These are phyloP conservation scores for Helminthosporium solani DNA, from an alignment of 2,329 filamentous ascomycete species.

Conservation along the genomic window DNA sequence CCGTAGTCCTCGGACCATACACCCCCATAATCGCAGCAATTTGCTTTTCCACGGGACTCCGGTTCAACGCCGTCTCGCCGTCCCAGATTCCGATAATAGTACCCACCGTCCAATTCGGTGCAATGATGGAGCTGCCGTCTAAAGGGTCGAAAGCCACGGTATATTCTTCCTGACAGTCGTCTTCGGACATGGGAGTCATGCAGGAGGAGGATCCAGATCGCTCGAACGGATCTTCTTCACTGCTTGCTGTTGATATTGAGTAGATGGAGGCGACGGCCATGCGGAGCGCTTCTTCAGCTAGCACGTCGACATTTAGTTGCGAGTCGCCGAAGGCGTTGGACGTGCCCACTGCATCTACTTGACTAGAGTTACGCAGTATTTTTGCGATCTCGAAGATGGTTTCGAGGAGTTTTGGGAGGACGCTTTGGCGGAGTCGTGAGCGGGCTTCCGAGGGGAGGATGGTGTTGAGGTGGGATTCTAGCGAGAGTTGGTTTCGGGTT, in stretches of 20 bases:
- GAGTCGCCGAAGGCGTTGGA: slow-evolving; percentile 58
- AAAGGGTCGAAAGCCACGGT: slow-evolving; percentile 64
- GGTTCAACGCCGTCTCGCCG: slow-evolving; percentile 25
- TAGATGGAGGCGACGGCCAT: slow-evolving; percentile 55
- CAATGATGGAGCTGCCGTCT: slow-evolving; percentile 61
- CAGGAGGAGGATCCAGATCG: slow-evolving; percentile 18
- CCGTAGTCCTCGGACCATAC: slow-evolving; percentile 41
- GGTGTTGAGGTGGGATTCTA: not conserved
- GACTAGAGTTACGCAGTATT: slow-evolving; percentile 3
- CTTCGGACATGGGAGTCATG: not conserved
- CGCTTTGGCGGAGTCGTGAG: slow-evolving; percentile 2
- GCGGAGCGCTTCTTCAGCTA: slow-evolving; percentile 58
- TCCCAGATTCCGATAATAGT: slow-evolving; percentile 62
- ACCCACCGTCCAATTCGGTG: slow-evolving; percentile 44
- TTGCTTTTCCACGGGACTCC: slow-evolving; percentile 21
- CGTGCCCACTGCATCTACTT: slow-evolving; percentile 26
- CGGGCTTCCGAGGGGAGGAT: not conserved
- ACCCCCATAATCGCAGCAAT: slow-evolving; percentile 38
- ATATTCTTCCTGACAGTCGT: slow-evolving; percentile 49
- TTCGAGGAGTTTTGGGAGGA: slow-evolving; percentile 7
- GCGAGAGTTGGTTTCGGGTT: not conserved
- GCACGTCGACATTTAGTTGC: slow-evolving; percentile 60
- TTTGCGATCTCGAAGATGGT: slow-evolving; percentile 1
- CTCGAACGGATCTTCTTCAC: slow-evolving; percentile 63
- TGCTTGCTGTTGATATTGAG: slow-evolving; percentile 59